phyloP scores from a whole-genome alignment of 257 asterid genomes.

The Solanum paucissectum region DNA sequence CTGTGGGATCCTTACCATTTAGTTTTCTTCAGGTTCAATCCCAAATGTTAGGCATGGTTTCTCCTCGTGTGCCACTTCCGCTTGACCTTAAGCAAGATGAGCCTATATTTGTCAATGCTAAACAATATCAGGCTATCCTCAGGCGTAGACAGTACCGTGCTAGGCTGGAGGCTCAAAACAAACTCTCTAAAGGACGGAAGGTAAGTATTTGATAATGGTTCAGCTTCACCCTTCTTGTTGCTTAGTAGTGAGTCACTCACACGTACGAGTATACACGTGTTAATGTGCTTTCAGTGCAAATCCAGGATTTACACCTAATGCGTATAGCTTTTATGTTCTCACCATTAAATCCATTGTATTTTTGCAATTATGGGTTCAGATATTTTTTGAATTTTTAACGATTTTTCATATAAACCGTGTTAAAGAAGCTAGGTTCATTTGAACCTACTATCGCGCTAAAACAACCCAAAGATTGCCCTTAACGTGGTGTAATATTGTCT shows the following conservation, averaged over 20 bases:
- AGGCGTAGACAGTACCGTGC: conserved; percentile 25
- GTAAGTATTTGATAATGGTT: neutral
- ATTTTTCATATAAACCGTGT: neutral
- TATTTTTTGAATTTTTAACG: neutral
- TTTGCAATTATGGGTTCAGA: neutral
- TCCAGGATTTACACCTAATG: neutral
- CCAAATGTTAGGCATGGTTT: conserved; percentile 8
- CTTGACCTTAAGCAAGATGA: conserved; percentile 11
- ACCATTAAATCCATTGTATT: neutral
- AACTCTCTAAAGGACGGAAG: conserved; percentile 8
- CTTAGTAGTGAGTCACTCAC: neutral
- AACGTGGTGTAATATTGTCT: neutral
- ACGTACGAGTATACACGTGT: neutral
- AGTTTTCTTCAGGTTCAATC: conserved; percentile 16
- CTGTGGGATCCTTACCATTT: neutral
- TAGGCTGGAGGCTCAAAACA: conserved; percentile 18
- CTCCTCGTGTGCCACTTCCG: conserved; percentile 17
- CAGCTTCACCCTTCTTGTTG: neutral
- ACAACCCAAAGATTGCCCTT: neutral
- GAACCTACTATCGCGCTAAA: neutral
- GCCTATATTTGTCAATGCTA: conserved; percentile 26
- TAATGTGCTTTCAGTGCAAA: neutral
- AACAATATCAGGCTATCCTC: conserved; percentile 24
- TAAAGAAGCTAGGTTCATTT: neutral
- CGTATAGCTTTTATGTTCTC: neutral